Conservation (phyloP, 2,329 filamentous ascomycete genomes). For the Beauveria sp. region DNA sequence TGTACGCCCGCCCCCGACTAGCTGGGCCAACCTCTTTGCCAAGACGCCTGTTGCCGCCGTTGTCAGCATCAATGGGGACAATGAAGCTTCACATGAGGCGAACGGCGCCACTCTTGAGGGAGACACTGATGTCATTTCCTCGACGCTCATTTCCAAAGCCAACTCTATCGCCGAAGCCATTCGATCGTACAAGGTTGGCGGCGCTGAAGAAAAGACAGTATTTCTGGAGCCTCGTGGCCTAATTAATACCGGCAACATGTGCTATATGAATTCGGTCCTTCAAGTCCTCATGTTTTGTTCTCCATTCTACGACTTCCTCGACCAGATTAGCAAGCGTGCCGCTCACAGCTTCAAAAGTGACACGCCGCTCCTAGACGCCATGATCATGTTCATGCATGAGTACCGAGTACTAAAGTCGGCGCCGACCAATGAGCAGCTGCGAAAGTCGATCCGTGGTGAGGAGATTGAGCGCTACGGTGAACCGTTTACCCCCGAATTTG, state of each 20-base stretch:
- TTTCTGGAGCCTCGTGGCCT: slow-evolving; percentile 89
- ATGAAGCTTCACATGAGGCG: slow-evolving; percentile 14
- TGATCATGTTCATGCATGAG: slow-evolving; percentile 95
- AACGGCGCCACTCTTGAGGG: background rate
- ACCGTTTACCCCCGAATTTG: slow-evolving; percentile 80
- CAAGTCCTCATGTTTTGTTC: slow-evolving; percentile 92
- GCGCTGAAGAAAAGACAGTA: slow-evolving; percentile 53
- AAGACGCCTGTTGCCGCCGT: slow-evolving; percentile 16
- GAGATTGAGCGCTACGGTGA: slow-evolving; percentile 89
- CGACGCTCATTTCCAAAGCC: slow-evolving; percentile 37
- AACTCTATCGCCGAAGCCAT: slow-evolving; percentile 71
- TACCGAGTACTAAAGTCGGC: slow-evolving; percentile 82
- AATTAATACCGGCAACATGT: slow-evolving; percentile 98
- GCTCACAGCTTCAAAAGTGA: slow-evolving; percentile 91
- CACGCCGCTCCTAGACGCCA: slow-evolving; percentile 87
- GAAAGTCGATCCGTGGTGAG: slow-evolving; percentile 65
- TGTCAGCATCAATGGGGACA: background rate
- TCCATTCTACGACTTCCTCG: slow-evolving; percentile 90
- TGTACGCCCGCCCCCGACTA: slow-evolving; percentile 26
- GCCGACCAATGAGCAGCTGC: slow-evolving; percentile 63
- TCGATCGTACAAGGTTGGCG: slow-evolving; percentile 60
- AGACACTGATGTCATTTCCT: slow-evolving; percentile 23
- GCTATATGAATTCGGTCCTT: slow-evolving; percentile 99
- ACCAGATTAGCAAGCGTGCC: slow-evolving; percentile 75
- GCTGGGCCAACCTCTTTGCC: slow-evolving; percentile 34